Base-by-base conservation (phyloP, 2,329 filamentous ascomycete genomes). In the Aspergillus quadricinctus region DNA sequence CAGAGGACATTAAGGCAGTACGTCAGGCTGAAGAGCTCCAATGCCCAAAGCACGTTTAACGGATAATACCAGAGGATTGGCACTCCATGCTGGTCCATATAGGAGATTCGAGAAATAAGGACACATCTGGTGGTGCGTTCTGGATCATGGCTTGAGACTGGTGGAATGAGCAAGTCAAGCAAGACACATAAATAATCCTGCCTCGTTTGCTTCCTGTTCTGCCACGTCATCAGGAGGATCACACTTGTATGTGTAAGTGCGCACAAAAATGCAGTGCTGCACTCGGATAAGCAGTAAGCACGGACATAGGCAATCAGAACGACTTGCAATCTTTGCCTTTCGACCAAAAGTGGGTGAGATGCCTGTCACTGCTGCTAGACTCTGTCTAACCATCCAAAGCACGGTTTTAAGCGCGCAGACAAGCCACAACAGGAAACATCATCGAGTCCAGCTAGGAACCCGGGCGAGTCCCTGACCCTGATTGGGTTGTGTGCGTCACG, bases 191-290 rank as follows among this genome's bases (percentile, higher is more conserved):
- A 46, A n/a, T 19, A 35, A 25, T 14, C 21, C 8, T 19, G 19
- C 25, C 25, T 23, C 14, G 41, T 54, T 53, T 57, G 28, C 46
- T 41, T 50, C 57, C 62, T 52, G 37, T 62, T 54, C 41, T 48
- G 61, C 61, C 63, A 64, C 61, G 63, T 64, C 63, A 62, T 54
- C 51, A 52, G 50, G 53, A 49, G 8, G 40, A 48, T 48, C 56
- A 53, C 43, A 14, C 41, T 46, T 46, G 43, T 23, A 31, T 49
- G 28, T 45, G 28, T 40, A 29, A 43, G 50, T 57, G 54, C 52
- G 41, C 49, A 48, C 57, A 61, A 46, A 46, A 9, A 23, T 46
- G 43, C 52, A 52, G 53, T 48, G 53, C 41, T 58, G 54, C 55
- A 56, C 55, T 25, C 37, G 6, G 28, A 23, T 37, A 37, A 37